Evolutionary conservation across 495 filamentous ascomycete species (phyloP).

Genomic region (Sporormia fimetaria): DNA sequence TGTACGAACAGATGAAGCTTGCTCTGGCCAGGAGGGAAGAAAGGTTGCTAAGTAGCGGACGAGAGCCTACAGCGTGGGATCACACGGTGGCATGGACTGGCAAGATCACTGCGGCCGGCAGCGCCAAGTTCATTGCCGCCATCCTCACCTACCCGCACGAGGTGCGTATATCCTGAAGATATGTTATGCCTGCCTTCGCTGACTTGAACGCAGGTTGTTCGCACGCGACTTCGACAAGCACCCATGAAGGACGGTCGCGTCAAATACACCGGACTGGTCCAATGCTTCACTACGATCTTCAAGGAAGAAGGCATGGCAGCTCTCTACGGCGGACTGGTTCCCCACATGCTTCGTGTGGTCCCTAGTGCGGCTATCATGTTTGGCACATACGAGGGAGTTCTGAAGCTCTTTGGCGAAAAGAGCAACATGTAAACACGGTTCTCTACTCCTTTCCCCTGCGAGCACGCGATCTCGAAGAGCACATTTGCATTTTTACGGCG

Average conservation of each 20-base stretch:
- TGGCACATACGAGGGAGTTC: constrained; percentile 76
- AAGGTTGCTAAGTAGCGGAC: constrained; percentile 41
- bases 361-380: constrained; percentile 87
- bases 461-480: too few species aligned
- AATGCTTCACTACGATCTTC: constrained; percentile 70
- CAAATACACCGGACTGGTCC: constrained; percentile 73
- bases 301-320: constrained; percentile 74
- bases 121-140: constrained; percentile 70
- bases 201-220: too few species aligned
- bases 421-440: constrained; percentile 22
- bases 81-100: constrained; percentile 54
- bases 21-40: constrained; percentile 49
- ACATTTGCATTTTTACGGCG: constrained; percentile 1
- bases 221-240: constrained; percentile 70
- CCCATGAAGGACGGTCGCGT: constrained; percentile 58
- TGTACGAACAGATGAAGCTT: constrained; percentile 77
- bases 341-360: constrained; percentile 76
- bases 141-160: constrained; percentile 82
- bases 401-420: constrained; percentile 37
- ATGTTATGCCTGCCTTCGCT: too few species aligned
- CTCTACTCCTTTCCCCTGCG: too few species aligned
- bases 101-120: constrained; percentile 62
- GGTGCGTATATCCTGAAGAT: too few species aligned
- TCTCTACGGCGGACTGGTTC: constrained; percentile 76
- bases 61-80: constrained; percentile 50